Evolutionary conservation across 495 filamentous ascomycete genomes (phyloP).

Genomic region (Apiosordaria backusii): DNA sequence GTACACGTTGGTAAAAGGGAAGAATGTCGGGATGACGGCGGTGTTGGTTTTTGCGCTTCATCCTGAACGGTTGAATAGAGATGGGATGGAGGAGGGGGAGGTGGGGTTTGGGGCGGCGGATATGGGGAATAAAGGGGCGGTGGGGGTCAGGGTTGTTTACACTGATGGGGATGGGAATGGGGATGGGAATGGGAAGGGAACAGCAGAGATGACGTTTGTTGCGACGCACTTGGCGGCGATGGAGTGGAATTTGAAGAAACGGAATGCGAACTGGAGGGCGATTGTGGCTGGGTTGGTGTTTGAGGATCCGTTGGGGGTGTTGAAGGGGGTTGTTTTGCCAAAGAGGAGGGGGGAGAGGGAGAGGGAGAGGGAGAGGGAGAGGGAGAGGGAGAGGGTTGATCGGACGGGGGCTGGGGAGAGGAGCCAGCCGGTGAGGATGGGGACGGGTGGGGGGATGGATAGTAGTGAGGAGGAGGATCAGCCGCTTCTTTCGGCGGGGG

Average conservation of each 20-base stretch:
- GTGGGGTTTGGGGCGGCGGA: slow-evolving; percentile 77
- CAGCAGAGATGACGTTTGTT: slow-evolving; percentile 72
- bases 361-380: slow-evolving; percentile 22
- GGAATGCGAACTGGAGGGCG: slow-evolving; percentile 82
- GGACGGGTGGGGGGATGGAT: neutral
- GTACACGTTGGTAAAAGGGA: slow-evolving; percentile 51
- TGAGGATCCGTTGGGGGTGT: slow-evolving; percentile 36
- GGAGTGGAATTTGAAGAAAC: slow-evolving; percentile 63
- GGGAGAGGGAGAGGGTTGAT: slow-evolving; percentile 1
- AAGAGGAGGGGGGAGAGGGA: slow-evolving; percentile 20
- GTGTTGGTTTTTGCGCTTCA: slow-evolving; percentile 76
- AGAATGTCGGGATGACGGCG: slow-evolving; percentile 83
- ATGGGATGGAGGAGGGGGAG: slow-evolving; percentile 64
- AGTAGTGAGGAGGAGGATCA: slow-evolving; percentile 8
- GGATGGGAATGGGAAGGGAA: slow-evolving; percentile 30
- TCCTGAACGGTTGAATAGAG: slow-evolving; percentile 46
- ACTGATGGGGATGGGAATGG: slow-evolving; percentile 9
- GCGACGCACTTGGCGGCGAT: slow-evolving; percentile 86
- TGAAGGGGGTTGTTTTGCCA: slow-evolving; percentile 24
- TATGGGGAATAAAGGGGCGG: slow-evolving; percentile 95
- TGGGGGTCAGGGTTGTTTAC: slow-evolving; percentile 67
- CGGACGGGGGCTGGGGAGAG: neutral
- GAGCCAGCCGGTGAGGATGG: neutral
- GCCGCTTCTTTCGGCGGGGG: slow-evolving; percentile 1
- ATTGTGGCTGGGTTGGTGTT: slow-evolving; percentile 82